Evolutionary conservation across 2,329 filamentous ascomycete genomes (phyloP), one percentile per base, ranked within the genome.

Genomic region (Thelonectria discophora): DNA sequence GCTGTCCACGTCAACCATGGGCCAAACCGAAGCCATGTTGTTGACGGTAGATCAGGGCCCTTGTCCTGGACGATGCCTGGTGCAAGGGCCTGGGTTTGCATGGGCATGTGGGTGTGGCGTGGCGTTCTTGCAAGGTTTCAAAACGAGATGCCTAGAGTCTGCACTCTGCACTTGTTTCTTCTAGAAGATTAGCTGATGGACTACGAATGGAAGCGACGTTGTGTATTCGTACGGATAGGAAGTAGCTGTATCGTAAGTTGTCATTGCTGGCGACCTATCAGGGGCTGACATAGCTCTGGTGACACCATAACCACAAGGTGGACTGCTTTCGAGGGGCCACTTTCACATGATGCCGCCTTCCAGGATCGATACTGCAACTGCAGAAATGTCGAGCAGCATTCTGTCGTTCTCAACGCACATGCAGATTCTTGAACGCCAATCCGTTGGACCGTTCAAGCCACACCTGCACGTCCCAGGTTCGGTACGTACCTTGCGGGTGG

Each of bases 1-100:
- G 43, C 15, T 52, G 40, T 40, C 40, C 46, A 37, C 58, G 51
- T 51, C 39, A 55, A 51, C 18, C 39, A n/a, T 17, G 45, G 46
- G 46, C 18, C 11, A n/a, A 47, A 50, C 39, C 15, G 45, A 37
- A 48, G 46, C 54, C 21, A 27, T n/a, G 45, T 49, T 42, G 37
- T 32, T 39, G 51, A 45, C 20, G 40, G 40, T 17, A 52, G 40
- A 51, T 27, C 27, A 55, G 30, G 8, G 11, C 46, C 39, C 46
- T 47, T 48, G 46, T 49, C 40, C 34, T 27, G 20, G 17, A 27
- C 3, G 17, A 34, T 43, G 24, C 24, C 50, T 34, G 32, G 12
- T 18, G 30, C 52, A 45, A 39, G 30, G 40, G 21, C 45, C 15
- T 17, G 47, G 17, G 27, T 30, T 30, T 30, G 27, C 27, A 30